phyloP scores from a whole-genome alignment of 345 rosid species.

The Orychophragmus violaceus region DNA sequence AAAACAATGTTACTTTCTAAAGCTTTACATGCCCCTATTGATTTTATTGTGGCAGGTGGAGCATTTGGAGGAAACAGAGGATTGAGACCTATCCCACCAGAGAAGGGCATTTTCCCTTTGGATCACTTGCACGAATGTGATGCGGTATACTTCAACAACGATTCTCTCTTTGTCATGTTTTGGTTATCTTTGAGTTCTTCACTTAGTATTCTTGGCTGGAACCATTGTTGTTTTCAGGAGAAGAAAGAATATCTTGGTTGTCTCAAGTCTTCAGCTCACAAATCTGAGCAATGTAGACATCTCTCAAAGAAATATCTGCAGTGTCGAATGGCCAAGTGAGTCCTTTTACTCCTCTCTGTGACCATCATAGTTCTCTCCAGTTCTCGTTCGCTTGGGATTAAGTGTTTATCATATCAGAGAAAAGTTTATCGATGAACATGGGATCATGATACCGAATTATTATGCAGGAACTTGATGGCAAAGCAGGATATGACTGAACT shows the following conservation, averaged over 20 bases:
- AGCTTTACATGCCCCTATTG: not conserved
- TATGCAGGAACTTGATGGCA: constrained; percentile 84
- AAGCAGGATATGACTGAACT: constrained; percentile 82
- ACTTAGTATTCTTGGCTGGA: not conserved
- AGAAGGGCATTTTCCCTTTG: constrained; percentile 87
- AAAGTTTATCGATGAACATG: not conserved
- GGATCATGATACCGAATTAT: not conserved
- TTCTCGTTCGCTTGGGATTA: not conserved
- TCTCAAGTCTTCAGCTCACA: constrained; percentile 67
- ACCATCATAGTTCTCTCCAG: not conserved
- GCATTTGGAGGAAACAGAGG: constrained; percentile 96
- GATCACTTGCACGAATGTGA: constrained; percentile 88
- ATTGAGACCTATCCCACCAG: constrained; percentile 80
- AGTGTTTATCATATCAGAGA: not conserved
- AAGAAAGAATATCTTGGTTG: constrained; percentile 80
- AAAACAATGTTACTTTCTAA: not conserved
- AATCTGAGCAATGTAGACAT: constrained; percentile 64
- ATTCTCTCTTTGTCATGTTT: not conserved
- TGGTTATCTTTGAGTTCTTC: not conserved
- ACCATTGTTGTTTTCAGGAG: constrained; percentile 43
- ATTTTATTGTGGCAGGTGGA: constrained; percentile 48
- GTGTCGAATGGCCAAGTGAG: constrained; percentile 94
- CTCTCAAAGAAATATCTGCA: constrained; percentile 72
- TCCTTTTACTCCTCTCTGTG: not conserved
- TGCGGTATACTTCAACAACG: constrained; percentile 38